phyloP scores from a whole-genome alignment of 2,329 filamentous ascomycete species.

The Geosmithia putterillii region DNA sequence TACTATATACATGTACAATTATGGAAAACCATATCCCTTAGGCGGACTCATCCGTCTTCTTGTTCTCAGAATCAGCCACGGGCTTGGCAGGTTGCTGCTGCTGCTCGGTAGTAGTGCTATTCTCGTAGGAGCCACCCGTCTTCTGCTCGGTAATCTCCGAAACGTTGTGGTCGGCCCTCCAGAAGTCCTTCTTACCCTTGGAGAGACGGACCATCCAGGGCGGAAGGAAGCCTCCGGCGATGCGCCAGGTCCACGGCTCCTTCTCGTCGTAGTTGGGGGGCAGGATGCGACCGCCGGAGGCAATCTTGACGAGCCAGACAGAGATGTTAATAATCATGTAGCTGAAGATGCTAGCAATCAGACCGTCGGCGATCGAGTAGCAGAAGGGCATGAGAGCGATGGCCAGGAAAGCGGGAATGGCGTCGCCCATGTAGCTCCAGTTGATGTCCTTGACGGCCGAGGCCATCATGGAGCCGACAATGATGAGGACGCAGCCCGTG shows the following conservation, averaged over 20 bases:
- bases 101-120: background rate
- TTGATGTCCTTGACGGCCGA: conserved; percentile 72
- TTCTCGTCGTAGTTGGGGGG: conserved; percentile 66
- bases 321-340: conserved; percentile 66
- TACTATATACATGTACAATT: background rate
- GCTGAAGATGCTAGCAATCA: conserved; percentile 68
- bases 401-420: conserved; percentile 73
- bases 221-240: conserved; percentile 63
- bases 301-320: conserved; percentile 56
- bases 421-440: conserved; percentile 77
- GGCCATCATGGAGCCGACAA: conserved; percentile 83
- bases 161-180: conserved; percentile 28
- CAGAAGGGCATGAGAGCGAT: conserved; percentile 83
- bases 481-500: conserved; percentile 75
- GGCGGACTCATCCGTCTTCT: background rate
- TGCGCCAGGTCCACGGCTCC: conserved; percentile 69
- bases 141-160: conserved; percentile 18
- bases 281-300: conserved; percentile 55
- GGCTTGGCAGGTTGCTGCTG: background rate
- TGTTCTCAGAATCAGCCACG: background rate
- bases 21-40: background rate
- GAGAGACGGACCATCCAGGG: conserved; percentile 56
- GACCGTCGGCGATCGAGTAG: conserved; percentile 76
- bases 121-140: conserved; percentile 8
- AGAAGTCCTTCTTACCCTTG: conserved; percentile 63